phyloP scores from a whole-genome alignment of 352 stramenopile genomes.

The Proteromonas lacertae region DNA sequence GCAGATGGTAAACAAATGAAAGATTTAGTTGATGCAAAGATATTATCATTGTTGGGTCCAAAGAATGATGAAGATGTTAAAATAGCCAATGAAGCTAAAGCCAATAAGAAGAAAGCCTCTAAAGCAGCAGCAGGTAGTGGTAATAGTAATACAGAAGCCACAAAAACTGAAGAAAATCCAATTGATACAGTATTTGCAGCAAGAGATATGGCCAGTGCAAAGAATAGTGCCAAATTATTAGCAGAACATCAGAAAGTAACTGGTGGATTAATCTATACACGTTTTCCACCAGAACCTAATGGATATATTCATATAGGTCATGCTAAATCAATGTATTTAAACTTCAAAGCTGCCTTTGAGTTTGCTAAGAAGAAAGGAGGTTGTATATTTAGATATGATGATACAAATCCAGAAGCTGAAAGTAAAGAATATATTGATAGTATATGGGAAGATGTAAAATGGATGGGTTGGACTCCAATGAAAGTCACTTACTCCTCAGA shows the following conservation, averaged over 20 bases:
- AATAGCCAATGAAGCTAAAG: no score
- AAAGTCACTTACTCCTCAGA: conserved; percentile 44
- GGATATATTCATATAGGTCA: conserved; percentile 74
- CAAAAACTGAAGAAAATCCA: no score
- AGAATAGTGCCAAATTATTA: conserved; percentile 23
- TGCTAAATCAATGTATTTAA: conserved; percentile 78
- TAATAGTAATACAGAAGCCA: no score
- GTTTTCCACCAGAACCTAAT: conserved; percentile 70
- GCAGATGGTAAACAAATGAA: no score
- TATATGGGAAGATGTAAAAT: conserved; percentile 48
- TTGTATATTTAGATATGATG: conserved; percentile 67
- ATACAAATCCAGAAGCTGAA: conserved; percentile 81
- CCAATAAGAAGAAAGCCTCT: no score
- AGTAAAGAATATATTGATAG: conserved; percentile 60
- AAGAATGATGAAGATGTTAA: no score
- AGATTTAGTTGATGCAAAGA: no score
- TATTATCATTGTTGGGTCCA: no score
- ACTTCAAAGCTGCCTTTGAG: conserved; percentile 37
- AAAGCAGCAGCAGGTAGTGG: no score
- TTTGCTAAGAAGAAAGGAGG: conserved; percentile 20
- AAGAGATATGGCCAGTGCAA: conserved; percentile 21
- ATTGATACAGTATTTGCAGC: conserved; percentile 8
- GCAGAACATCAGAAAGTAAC: conserved; percentile 22
- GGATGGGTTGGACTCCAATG: conserved; percentile 60
- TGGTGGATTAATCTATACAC: conserved; percentile 32